These are phyloP conservation scores for Pseudisothecium myosuroides DNA, from an alignment of 225 moss, liverwort and hornwort genomes.

Conservation along the genomic window DNA sequence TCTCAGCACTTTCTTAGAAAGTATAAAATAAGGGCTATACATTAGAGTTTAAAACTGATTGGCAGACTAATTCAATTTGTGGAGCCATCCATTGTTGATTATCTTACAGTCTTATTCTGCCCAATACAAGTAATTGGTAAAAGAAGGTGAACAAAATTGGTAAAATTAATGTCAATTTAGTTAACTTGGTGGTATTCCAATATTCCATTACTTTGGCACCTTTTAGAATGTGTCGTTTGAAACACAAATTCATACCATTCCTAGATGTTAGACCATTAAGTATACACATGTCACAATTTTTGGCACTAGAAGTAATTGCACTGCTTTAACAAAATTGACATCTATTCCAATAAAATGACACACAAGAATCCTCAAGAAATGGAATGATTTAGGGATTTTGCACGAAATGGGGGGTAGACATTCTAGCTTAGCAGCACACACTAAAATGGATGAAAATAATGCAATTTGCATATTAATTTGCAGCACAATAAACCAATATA, in stretches of 20 bases:
- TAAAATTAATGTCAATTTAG: background rate
- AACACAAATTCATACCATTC: background rate
- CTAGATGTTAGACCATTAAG: background rate
- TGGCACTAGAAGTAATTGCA: rapidly evolving
- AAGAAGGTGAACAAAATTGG: background rate
- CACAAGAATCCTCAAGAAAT: background rate
- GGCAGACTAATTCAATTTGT: background rate
- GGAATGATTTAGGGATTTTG: background rate
- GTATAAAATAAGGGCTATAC: no score
- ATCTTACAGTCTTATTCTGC: background rate
- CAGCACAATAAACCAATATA: background rate
- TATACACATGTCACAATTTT: background rate
- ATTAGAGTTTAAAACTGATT: background rate
- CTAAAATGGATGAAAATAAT: background rate
- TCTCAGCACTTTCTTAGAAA: no score
- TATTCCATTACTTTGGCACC: background rate
- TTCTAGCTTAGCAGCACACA: background rate
- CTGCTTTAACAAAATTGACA: background rate
- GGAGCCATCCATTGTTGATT: background rate
- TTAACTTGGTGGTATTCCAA: background rate
- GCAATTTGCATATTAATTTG: background rate
- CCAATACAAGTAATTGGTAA: background rate
- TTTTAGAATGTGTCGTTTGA: background rate
- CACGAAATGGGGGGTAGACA: no score
- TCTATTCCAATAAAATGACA: background rate